Percentiles rank a stretch among this genome's conserved stretches.
These are phyloP conservation scores for Meripilus lineatus DNA, from an alignment of 1,284 basidiomycete genomes.

Conservation along the genomic window DNA sequence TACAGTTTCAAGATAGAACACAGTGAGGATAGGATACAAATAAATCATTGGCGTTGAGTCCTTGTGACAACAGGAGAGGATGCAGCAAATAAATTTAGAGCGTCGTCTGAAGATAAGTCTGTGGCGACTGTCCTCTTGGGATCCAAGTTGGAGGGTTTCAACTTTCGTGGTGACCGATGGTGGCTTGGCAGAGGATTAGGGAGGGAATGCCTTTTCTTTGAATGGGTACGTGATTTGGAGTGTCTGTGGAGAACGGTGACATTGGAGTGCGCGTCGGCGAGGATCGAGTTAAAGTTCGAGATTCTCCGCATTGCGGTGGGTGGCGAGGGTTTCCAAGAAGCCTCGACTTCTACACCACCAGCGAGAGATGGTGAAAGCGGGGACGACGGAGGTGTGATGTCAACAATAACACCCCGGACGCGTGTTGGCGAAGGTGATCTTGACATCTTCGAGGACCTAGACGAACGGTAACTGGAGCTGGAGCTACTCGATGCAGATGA, in stretches of 20 bases:
- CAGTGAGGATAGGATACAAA: no score
- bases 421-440: background rate
- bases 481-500: background rate
- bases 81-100: background rate
- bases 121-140: background rate
- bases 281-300: background rate
- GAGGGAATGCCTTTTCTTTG: no score
- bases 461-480: background rate
- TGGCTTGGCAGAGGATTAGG: background rate
- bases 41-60: conserved; percentile 24
- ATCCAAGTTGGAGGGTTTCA: background rate
- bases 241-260: background rate
- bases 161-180: background rate
- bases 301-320: background rate
- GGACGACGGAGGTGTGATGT: background rate
- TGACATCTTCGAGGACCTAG: background rate
- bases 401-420: background rate
- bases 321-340: no score
- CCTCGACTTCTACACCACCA: no score
- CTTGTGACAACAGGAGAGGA: background rate
- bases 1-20: no score
- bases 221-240: background rate
- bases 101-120: background rate
- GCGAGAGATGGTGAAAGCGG: background rate
- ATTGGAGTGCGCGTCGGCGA: background rate